Base-by-base conservation (phyloP, 306 rosid genomes). In the Vicia villosa region DNA sequence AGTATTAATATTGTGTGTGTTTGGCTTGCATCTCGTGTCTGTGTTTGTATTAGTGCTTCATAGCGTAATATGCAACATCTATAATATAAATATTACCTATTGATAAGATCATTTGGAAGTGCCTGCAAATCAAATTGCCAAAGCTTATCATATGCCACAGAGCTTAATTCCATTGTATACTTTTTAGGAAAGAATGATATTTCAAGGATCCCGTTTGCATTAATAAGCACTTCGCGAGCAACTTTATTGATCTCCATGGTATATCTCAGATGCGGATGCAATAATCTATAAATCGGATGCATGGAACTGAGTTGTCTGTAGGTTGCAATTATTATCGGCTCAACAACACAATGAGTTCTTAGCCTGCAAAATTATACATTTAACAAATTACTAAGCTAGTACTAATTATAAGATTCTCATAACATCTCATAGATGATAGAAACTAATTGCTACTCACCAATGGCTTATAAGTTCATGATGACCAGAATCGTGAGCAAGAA, bases 261-360 rank as follows among this genome's bases (percentile, higher is more conserved):
- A 19, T 66, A 83, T 77, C 81, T 80, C 63, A 83, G 20, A 68
- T 80, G 87, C 47, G 87, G 87, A 70, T 77, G 77, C 30, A 74
- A 30, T 70, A 83, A 72, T 70, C 61, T 80, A 10, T 74, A 55
- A 8, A 83, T 77, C 56, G 87, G 83, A 71, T 83, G 87, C 83
- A 83, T 80, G 22, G 71, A 20, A 32, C 87, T 83, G 0, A 83
- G 82, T 55, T 83, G 85, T 38, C 77, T 70, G 9, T 83, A 7
- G 55, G 87, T 80, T 74, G 83, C 87, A 59, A 83, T 77, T 2
- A 80, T 56, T 32, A 64, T 65, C 2, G 87, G 87, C 63, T 83
- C 87, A 0, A 66, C 68, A 7, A 20, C 73, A 63, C 74, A 50
- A 20, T 83, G 87, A 74, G 79, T 80, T 58, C 81, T 74, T 37